A percentile compares a stretch with the other conserved stretches of the same genome.
These are phyloP conservation scores for Caloboletus firmus DNA, from an alignment of 1,284 basidiomycete genomes.

Conservation along the genomic window DNA sequence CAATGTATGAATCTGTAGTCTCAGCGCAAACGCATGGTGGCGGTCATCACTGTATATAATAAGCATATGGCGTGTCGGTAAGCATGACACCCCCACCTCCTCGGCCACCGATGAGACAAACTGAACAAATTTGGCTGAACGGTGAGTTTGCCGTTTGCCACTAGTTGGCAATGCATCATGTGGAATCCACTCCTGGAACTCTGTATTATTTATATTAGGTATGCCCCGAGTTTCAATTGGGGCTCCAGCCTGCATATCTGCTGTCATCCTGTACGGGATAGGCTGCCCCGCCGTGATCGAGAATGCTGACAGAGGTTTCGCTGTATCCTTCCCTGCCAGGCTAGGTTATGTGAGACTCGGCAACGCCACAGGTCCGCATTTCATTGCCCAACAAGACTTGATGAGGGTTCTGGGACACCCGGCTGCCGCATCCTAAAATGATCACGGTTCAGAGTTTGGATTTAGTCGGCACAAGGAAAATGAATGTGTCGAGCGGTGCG, in stretches of 20 bases:
- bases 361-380: constrained; percentile 26
- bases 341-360: constrained; percentile 5
- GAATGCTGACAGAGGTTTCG: constrained; percentile 10
- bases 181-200: neutral
- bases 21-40: neutral
- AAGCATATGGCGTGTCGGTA: neutral
- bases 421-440: neutral
- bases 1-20: constrained; percentile 24
- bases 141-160: constrained; percentile 1
- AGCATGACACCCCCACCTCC: neutral
- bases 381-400: neutral
- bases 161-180: too few relatives aligned
- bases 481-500: neutral
- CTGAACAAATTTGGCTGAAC: neutral
- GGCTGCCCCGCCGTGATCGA: neutral
- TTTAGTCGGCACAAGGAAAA: neutral
- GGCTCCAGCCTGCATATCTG: neutral
- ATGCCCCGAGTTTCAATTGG: neutral
- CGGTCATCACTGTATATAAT: neutral
- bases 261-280: constrained; percentile 4
- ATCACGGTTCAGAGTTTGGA: neutral
- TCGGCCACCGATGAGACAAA: neutral
- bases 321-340: constrained; percentile 1
- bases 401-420: neutral
- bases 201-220: neutral